These are phyloP conservation scores for Botrytis hyacinthi DNA, from an alignment of 2,329 filamentous ascomycete species.

Conservation along the genomic window DNA sequence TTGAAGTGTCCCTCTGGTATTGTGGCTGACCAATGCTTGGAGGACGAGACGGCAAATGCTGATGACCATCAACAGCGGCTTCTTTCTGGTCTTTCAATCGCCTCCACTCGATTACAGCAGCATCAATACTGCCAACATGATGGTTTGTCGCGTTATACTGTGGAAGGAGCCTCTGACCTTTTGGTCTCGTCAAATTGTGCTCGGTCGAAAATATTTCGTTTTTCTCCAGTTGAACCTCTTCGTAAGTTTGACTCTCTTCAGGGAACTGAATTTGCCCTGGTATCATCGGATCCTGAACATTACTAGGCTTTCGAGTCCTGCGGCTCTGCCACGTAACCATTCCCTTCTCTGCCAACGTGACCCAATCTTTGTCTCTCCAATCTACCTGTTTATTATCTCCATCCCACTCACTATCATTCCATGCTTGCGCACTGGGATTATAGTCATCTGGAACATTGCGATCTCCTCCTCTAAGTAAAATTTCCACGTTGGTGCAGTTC, in stretches of 20 bases:
- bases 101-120: background rate
- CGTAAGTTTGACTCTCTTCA: background rate
- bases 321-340: background rate
- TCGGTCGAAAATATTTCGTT: background rate
- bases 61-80: background rate
- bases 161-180: background rate
- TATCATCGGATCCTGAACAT: background rate
- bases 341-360: background rate
- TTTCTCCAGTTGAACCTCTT: background rate
- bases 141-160: background rate
- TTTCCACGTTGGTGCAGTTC: slow-evolving; percentile 7
- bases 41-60: background rate
- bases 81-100: background rate
- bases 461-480: background rate
- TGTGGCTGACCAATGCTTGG: background rate
- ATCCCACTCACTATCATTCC: slow-evolving; percentile 17
- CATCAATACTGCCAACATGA: background rate
- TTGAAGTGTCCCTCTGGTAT: background rate
- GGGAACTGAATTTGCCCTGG: accelerated
- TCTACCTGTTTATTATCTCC: background rate
- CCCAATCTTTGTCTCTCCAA: slow-evolving; percentile 19
- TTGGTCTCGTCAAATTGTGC: background rate
- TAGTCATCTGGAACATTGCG: background rate
- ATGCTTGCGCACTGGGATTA: background rate
- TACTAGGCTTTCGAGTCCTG: no score